phyloP scores from a whole-genome alignment of 495 filamentous ascomycete species.

The Daldinia caldariorum region DNA sequence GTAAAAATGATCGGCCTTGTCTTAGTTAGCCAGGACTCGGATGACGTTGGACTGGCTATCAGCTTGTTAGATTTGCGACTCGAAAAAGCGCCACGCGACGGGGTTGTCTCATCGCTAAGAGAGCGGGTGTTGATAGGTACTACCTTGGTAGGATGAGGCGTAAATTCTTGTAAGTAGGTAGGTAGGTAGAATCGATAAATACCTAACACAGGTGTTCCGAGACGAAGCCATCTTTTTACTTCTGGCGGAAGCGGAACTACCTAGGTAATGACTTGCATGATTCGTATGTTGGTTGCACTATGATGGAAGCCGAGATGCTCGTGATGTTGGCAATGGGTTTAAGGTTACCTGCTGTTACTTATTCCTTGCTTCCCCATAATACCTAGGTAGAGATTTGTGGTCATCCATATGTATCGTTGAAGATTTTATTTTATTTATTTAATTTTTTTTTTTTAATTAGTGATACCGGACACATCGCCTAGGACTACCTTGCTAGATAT shows the following conservation, averaged over 20 bases:
- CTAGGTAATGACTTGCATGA: constrained; percentile 16
- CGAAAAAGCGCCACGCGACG: constrained; percentile 26
- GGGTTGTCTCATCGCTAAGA: background rate
- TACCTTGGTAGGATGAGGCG: no score
- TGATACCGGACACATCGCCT: no score
- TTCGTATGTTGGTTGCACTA: background rate
- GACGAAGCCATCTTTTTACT: background rate
- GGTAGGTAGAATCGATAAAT: constrained; percentile 6
- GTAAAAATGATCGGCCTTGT: constrained; percentile 9
- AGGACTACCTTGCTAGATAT: no score
- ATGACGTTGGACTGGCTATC: constrained; percentile 4
- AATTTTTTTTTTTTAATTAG: no score
- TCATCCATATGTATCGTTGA: no score
- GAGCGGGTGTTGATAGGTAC: background rate
- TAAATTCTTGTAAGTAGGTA: constrained; percentile 20
- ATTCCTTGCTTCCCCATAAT: background rate
- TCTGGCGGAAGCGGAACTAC: background rate
- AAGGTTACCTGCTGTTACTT: background rate
- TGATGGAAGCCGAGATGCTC: background rate
- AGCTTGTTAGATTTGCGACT: constrained; percentile 25
- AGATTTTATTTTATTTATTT: no score
- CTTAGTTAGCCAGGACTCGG: constrained; percentile 30
- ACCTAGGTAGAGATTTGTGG: no score
- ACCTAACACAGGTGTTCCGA: constrained; percentile 2
- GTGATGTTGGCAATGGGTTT: no score